Percentiles rank a stretch among this genome's conserved stretches.
Conservation (phyloP, 352 stramenopile species). For the Phytophthora pluvialis region DNA sequence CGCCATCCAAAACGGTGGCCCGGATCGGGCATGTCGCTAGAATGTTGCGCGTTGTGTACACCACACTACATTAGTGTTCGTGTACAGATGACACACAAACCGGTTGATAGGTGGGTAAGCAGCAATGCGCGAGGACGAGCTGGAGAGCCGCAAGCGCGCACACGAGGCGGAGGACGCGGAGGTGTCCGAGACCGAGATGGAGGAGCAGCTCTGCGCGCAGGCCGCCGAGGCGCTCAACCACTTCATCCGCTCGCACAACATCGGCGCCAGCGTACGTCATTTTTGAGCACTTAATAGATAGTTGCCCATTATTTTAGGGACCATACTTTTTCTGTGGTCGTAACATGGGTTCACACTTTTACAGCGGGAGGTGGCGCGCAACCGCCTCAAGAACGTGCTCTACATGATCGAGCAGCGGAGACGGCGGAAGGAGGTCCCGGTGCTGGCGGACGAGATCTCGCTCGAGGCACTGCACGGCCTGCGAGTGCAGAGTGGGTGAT, state of each 20-base stretch:
- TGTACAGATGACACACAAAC: no score
- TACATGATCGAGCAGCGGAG: conserved; percentile 38
- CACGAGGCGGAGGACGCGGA: conserved; percentile 13
- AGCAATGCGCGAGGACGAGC: conserved; percentile 4
- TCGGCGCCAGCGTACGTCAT: conserved; percentile 55
- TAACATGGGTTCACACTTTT: conserved; percentile 15
- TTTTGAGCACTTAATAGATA: no score
- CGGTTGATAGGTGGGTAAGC: not conserved
- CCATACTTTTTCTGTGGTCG: conserved; percentile 6
- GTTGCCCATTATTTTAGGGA: no score
- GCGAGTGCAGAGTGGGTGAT: conserved; percentile 55
- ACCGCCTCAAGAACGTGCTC: conserved; percentile 51
- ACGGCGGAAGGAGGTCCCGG: conserved; percentile 36
- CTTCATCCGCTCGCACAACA: conserved; percentile 67
- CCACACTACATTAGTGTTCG: not conserved
- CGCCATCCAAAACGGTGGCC: conserved; percentile 14
- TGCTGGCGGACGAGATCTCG: conserved; percentile 27
- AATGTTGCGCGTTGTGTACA: not conserved
- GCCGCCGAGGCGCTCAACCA: conserved; percentile 70
- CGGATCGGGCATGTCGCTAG: not conserved
- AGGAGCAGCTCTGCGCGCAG: conserved; percentile 78
- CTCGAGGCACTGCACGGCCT: conserved; percentile 55
- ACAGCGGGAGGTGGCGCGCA: conserved; percentile 66
- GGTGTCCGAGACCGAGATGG: conserved; percentile 53
- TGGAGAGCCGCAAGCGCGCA: conserved; percentile 22